Conservation (phyloP, 805 yeast species). For the Candida mattraensis region DNA sequence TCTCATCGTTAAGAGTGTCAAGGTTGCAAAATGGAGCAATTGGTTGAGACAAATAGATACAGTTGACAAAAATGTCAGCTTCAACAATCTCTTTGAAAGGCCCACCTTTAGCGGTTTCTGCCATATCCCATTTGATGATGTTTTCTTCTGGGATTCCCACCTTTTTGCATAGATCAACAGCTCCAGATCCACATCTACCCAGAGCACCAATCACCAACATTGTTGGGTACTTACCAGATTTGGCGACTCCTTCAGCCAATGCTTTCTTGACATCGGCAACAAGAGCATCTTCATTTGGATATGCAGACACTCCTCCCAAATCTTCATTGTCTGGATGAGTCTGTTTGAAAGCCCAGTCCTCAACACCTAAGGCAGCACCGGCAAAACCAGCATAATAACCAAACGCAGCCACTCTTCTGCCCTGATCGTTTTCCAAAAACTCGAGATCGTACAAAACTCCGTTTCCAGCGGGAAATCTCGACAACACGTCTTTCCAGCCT, state of each 20-base stretch:
- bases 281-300: slow-evolving; percentile 73
- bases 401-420: slow-evolving; percentile 98
- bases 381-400: slow-evolving; percentile 99
- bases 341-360: slow-evolving; percentile 93
- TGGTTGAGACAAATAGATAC: slow-evolving; percentile 91
- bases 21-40: slow-evolving; percentile 86
- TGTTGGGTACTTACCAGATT: slow-evolving; percentile 68
- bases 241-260: slow-evolving; percentile 53
- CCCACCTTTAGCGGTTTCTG: slow-evolving; percentile 95
- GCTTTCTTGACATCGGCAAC: slow-evolving; percentile 67
- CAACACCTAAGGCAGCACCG: slow-evolving; percentile 95
- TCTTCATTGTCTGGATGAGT: slow-evolving; percentile 63
- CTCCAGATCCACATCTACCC: slow-evolving; percentile 99
- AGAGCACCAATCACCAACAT: slow-evolving; percentile 93
- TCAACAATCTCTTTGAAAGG: slow-evolving; percentile 91
- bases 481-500: slow-evolving; percentile 92
- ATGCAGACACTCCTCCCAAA: slow-evolving; percentile 79
- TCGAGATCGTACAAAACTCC: slow-evolving; percentile 93
- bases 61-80: slow-evolving; percentile 89
- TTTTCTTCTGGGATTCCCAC: slow-evolving; percentile 86
- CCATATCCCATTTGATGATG: slow-evolving; percentile 92
- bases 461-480: slow-evolving; percentile 87
- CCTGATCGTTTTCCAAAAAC: slow-evolving; percentile 88
- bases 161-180: slow-evolving; percentile 76
- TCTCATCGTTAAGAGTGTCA: slow-evolving; percentile 60